These are phyloP conservation scores for Tausonia pullulans DNA, from an alignment of 1,284 basidiomycete genomes.

Conservation along the genomic window DNA sequence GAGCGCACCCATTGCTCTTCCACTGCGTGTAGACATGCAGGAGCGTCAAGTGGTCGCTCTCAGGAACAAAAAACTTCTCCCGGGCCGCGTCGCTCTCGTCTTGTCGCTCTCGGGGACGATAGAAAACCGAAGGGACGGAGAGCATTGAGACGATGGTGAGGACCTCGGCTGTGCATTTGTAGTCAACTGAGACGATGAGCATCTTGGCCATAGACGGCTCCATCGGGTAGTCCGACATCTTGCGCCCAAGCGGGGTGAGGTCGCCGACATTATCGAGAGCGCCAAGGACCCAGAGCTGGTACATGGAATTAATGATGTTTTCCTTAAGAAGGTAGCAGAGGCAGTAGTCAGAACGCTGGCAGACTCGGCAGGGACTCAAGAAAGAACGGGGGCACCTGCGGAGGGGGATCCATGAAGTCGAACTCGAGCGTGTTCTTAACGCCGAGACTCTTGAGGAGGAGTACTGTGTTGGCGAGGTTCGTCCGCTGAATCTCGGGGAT, in stretches of 20 bases:
- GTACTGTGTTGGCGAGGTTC: conserved; percentile 90
- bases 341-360: no score
- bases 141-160: conserved; percentile 98
- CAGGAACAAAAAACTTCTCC: conserved; percentile 97
- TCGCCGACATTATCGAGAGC: conserved; percentile 97
- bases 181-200: conserved; percentile 89
- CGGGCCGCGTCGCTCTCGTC: conserved; percentile 92
- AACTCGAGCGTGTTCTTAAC: conserved; percentile 93
- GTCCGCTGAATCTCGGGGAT: conserved; percentile 98
- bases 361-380: not conserved
- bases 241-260: conserved; percentile 77
- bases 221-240: conserved; percentile 99
- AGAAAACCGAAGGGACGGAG: conserved; percentile 92
- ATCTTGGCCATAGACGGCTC: conserved; percentile 97
- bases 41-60: conserved; percentile 92
- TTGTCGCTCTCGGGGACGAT: conserved; percentile 86
- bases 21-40: conserved; percentile 96
- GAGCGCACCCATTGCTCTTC: conserved; percentile 76
- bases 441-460: conserved; percentile 87
- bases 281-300: conserved; percentile 96
- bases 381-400: conserved; percentile 32
- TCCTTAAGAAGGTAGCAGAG: conserved; percentile 40
- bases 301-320: conserved; percentile 96
- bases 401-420: conserved; percentile 96
- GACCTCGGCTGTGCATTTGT: conserved; percentile 89